These are phyloP conservation scores for Helotiales sp. DNA, from an alignment of 2,329 filamentous ascomycete species.

Conservation along the genomic window DNA sequence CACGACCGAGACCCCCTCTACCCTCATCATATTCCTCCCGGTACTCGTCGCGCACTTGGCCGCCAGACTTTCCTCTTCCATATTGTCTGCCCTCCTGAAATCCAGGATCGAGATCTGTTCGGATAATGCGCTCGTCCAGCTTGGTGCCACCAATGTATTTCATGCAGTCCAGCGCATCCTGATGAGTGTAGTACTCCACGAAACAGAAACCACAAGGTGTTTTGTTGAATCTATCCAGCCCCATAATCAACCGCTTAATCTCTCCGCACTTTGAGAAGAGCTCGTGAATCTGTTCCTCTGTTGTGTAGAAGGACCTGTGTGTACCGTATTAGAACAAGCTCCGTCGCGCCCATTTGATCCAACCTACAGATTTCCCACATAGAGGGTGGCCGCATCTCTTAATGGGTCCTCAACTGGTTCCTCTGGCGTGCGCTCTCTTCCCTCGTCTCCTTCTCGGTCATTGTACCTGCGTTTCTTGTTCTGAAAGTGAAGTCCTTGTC, in stretches of 20 bases:
- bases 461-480: slow-evolving; percentile 57
- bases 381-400: slow-evolving; percentile 88
- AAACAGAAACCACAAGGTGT: slow-evolving; percentile 99
- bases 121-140: slow-evolving; percentile 94
- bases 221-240: slow-evolving; percentile 94
- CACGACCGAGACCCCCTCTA: slow-evolving; percentile 84
- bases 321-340: slow-evolving; percentile 18
- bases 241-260: slow-evolving; percentile 98
- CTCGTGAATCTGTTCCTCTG: slow-evolving; percentile 98
- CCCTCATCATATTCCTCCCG: slow-evolving; percentile 96
- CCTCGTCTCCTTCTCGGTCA: slow-evolving; percentile 63
- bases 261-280: slow-evolving; percentile 95
- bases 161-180: slow-evolving; percentile 96
- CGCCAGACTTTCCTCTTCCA: slow-evolving; percentile 91
- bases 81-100: slow-evolving; percentile 97
- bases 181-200: slow-evolving; percentile 98
- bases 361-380: slow-evolving; percentile 90
- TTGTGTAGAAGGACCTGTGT: slow-evolving; percentile 90
- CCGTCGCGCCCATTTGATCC: slow-evolving; percentile 17
- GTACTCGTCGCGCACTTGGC: slow-evolving; percentile 97
- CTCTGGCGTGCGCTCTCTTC: slow-evolving; percentile 51
- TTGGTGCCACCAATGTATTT: slow-evolving; percentile 99
- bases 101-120: slow-evolving; percentile 92
- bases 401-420: slow-evolving; percentile 76
- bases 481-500: slow-evolving; percentile 45